phyloP scores from a whole-genome alignment of 805 yeast species.

The Starmerella apis region DNA sequence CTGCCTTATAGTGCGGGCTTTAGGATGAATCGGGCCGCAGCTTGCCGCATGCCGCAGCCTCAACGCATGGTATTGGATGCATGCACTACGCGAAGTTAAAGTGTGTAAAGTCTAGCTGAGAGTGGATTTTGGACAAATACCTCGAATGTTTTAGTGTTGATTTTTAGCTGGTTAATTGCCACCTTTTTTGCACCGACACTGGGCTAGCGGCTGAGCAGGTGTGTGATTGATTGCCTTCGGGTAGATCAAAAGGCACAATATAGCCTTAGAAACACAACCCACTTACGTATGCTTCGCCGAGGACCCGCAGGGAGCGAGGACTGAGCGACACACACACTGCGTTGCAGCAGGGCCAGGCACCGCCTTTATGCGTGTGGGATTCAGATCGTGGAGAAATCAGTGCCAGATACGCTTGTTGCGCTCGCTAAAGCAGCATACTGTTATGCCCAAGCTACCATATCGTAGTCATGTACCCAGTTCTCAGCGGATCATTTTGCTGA shows the following conservation, averaged over 20 bases:
- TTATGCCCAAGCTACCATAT: too few species aligned
- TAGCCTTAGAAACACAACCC: not conserved
- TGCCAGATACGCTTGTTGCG: too few species aligned
- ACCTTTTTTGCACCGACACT: not conserved
- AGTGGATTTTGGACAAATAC: too few species aligned
- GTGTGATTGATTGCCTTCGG: not conserved
- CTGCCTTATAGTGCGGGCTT: constrained; percentile 6
- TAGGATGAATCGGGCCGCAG: constrained; percentile 5
- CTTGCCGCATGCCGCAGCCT: constrained; percentile 9
- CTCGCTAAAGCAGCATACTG: too few species aligned
- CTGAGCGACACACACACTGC: constrained; percentile 2
- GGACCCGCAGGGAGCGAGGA: constrained; percentile 6
- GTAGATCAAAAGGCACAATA: not conserved
- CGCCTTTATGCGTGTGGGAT: not conserved
- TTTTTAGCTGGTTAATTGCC: too few species aligned
- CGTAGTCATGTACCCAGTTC: too few species aligned
- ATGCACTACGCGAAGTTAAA: constrained; percentile 1
- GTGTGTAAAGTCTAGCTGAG: too few species aligned
- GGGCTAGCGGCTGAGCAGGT: not conserved
- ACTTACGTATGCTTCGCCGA: not conserved
- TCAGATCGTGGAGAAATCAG: not conserved
- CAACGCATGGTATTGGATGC: constrained; percentile 3
- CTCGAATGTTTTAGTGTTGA: too few species aligned
- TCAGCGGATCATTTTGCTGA: too few species aligned
- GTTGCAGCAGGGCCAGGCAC: constrained; percentile 8